A percentile compares a stretch with the other conserved stretches of the same genome.
phyloP scores from a whole-genome alignment of 2,329 filamentous ascomycete species.

The Hortaea werneckii region DNA sequence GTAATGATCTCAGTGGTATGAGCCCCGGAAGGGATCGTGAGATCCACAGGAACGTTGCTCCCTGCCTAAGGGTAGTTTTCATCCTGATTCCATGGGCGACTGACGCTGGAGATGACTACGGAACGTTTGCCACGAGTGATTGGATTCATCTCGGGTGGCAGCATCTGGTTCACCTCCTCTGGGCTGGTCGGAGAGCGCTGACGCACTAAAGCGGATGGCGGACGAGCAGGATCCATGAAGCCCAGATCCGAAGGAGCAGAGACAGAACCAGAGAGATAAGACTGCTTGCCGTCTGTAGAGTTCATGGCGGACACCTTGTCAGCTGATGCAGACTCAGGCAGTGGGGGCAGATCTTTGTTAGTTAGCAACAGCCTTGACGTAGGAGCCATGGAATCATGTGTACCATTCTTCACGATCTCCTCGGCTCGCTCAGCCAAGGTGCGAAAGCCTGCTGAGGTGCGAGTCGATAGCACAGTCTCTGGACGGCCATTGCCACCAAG shows the following conservation, averaged over 20 bases:
- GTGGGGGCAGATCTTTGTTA: conserved; percentile 28
- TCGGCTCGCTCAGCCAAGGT: conserved; percentile 28
- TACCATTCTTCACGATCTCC: conserved; percentile 27
- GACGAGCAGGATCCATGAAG: conserved; percentile 13
- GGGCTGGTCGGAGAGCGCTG: conserved; percentile 20
- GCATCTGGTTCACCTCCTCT: conserved; percentile 21
- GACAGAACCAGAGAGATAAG: conserved; percentile 22
- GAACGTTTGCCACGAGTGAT: conserved; percentile 25
- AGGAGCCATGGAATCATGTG: conserved; percentile 24
- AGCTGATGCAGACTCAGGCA: conserved; percentile 21
- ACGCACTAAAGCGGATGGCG: conserved; percentile 20
- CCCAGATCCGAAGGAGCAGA: conserved; percentile 22
- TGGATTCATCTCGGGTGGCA: conserved; percentile 24
- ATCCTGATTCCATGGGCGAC: conserved; percentile 38
- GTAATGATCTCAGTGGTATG: conserved; percentile 20
- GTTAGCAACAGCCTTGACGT: conserved; percentile 8
- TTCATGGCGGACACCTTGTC: conserved; percentile 16
- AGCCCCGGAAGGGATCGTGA: conserved; percentile 26
- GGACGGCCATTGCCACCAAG: conserved; percentile 18
- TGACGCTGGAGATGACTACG: conserved; percentile 26
- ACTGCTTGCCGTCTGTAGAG: conserved; percentile 15
- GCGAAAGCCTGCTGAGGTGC: conserved; percentile 28
- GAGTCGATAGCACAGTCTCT: conserved; percentile 24
- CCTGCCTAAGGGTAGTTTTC: conserved; percentile 38
- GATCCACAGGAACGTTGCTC: conserved; percentile 29